These are phyloP conservation scores for Pseudopyrenochaeta lycopersici DNA, from an alignment of 2,329 filamentous ascomycete species.

Conservation along the genomic window DNA sequence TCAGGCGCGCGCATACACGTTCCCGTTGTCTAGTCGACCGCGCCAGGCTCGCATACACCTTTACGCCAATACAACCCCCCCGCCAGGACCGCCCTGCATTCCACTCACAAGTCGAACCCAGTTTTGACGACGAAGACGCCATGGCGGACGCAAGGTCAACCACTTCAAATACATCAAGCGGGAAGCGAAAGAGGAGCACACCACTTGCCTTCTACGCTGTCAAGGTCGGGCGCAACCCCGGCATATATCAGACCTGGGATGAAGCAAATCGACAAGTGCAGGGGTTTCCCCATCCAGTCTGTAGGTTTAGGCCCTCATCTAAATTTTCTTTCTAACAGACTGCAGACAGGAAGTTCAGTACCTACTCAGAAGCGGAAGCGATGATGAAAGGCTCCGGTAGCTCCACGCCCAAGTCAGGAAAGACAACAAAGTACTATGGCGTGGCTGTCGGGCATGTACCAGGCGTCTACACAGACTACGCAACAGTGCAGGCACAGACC, in stretches of 20 bases:
- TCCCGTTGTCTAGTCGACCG: neutral
- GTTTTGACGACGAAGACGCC: conserved; percentile 3
- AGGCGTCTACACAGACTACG: conserved; percentile 73
- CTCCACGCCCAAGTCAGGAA: conserved; percentile 49
- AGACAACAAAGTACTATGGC: conserved; percentile 66
- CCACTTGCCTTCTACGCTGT: conserved; percentile 70
- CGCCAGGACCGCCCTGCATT: neutral
- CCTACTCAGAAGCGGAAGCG: conserved; percentile 76
- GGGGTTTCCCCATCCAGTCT: conserved; percentile 59
- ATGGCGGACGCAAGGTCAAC: conserved; percentile 33
- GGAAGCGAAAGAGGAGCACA: conserved; percentile 64
- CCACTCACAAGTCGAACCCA: neutral
- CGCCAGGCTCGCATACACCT: neutral
- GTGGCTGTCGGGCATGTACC: conserved; percentile 67
- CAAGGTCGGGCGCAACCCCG: conserved; percentile 66
- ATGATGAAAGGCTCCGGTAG: conserved; percentile 71
- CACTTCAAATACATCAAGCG: conserved; percentile 45
- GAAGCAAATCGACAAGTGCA: conserved; percentile 70
- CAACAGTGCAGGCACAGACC: conserved; percentile 76
- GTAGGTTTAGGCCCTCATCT: conserved; percentile 29
- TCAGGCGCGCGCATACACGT: neutral
- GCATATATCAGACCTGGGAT: conserved; percentile 70
- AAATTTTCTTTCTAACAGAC: conserved; percentile 3
- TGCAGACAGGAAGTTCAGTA: conserved; percentile 83
- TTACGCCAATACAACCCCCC: neutral